These are phyloP conservation scores for Cetradonia linearis DNA, from an alignment of 495 filamentous ascomycete species.

Conservation along the genomic window DNA sequence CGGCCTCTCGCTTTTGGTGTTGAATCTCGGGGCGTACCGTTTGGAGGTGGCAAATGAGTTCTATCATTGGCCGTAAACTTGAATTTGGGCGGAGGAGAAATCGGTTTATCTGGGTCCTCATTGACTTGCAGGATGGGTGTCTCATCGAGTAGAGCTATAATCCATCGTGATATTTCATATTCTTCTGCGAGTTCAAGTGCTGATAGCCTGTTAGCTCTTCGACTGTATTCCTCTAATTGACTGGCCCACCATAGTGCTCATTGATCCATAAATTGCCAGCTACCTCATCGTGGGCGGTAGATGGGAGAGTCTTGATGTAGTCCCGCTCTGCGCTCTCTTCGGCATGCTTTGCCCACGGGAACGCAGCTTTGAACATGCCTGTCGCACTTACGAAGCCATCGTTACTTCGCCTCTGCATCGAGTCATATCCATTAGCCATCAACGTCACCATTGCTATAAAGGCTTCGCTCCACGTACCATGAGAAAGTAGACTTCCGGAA, in stretches of 20 bases:
- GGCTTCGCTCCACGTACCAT: constrained; percentile 52
- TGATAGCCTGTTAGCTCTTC: constrained; percentile 28
- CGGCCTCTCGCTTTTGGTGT: constrained; percentile 33
- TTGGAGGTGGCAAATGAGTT: constrained; percentile 28
- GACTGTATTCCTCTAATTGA: neutral
- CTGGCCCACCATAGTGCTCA: constrained; percentile 56
- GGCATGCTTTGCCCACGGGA: constrained; percentile 75
- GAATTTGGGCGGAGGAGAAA: constrained; percentile 61
- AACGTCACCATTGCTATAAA: neutral
- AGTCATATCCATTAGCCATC: constrained; percentile 14
- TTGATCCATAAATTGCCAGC: constrained; percentile 96
- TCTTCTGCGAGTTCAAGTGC: constrained; percentile 79
- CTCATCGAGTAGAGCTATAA: constrained; percentile 77
- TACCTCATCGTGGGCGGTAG: constrained; percentile 80
- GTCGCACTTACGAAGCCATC: constrained; percentile 94
- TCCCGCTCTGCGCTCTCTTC: constrained; percentile 84
- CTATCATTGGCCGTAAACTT: constrained; percentile 32
- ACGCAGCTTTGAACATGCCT: constrained; percentile 99
- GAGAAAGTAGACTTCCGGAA: constrained; percentile 86
- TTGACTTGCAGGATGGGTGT: constrained; percentile 49
- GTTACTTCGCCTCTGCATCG: constrained; percentile 64
- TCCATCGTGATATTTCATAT: constrained; percentile 75
- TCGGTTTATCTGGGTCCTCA: constrained; percentile 51
- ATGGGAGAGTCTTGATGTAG: constrained; percentile 65
- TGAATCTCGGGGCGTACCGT: constrained; percentile 30